Evolutionary conservation across 2,329 filamentous ascomycete species (phyloP).

Genomic region (Aspergillus sp.): DNA sequence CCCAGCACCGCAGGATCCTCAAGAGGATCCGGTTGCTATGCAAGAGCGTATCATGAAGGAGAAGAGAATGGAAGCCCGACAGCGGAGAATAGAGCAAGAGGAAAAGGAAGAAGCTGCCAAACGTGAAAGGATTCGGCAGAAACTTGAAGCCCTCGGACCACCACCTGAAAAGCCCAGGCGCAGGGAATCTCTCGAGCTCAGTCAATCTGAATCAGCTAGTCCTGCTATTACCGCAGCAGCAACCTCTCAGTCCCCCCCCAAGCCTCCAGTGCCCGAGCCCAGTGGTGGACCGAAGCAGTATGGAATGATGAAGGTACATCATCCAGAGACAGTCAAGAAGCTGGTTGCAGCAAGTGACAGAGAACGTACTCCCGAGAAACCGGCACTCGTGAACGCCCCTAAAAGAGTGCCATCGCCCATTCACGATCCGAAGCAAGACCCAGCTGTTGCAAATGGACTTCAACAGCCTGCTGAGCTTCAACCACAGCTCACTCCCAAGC

Average conservation of each 20-base stretch:
- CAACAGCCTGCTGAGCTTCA: constrained; percentile 16
- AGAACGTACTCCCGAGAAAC: constrained; percentile 29
- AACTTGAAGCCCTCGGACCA: constrained; percentile 47
- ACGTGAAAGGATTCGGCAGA: constrained; percentile 50
- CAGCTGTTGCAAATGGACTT: constrained; percentile 22
- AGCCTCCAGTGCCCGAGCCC: constrained; percentile 50
- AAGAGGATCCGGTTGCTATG: constrained; percentile 40
- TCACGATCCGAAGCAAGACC: constrained; percentile 21
- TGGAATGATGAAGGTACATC: constrained; percentile 55
- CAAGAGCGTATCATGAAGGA: constrained; percentile 56
- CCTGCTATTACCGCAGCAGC: constrained; percentile 14
- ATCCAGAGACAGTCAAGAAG: constrained; percentile 46
- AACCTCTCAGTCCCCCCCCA: constrained; percentile 46
- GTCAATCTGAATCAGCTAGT: constrained; percentile 15
- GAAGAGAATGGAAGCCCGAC: constrained; percentile 49
- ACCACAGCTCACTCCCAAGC: constrained; percentile 13
- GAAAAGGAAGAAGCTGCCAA: constrained; percentile 50
- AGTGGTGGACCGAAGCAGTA: constrained; percentile 52
- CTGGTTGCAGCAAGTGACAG: constrained; percentile 30
- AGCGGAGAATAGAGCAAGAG: constrained; percentile 46
- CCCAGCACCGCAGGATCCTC: constrained; percentile 12
- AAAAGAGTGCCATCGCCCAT: constrained; percentile 26
- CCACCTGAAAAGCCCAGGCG: constrained; percentile 29
- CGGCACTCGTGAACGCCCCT: constrained; percentile 13
- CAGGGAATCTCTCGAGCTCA: constrained; percentile 20